Base-by-base conservation (phyloP, 148 eudicot genomes). In the Pharnaceum exiguum region DNA sequence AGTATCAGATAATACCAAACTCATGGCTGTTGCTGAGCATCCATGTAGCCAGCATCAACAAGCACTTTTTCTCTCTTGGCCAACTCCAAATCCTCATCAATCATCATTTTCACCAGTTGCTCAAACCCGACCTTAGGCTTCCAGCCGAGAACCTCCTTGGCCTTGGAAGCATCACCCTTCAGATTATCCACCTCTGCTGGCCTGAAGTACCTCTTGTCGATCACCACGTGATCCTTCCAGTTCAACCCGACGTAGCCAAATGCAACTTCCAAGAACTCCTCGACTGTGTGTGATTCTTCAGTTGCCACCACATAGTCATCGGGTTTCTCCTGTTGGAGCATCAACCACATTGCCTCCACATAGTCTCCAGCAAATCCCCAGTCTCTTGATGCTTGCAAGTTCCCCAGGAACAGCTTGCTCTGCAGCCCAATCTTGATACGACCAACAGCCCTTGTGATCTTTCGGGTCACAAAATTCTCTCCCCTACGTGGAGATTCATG, bases 291-390 rank as follows among this genome's bases (percentile, higher is more conserved):
- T 5, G 95, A 77, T 31, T 94, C 99, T 75, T 89, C 95, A 0
- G 96, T 94, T 0, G 91, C 99, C 53, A 94, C 91, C 5, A 89
- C 99, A 36, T 94, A 94, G 59, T 89, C 99, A 39, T 89, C 96
- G 2, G 96, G 89, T 63, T 89, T 83, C 17, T 94, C 99, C 70
- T 94, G 99, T 71, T 94, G 96, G 45, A 94, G 84, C 96, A 94
- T 94, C 91, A 89, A 22, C 96, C 96, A 94, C 99, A 89, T 94
- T 42, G 99, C 99, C 75, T 89, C 95, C 5, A 94, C 99, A 39
- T 94, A 94, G 69, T 94, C 99, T 30, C 96, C 96, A 0, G 99
- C 99, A 15, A 89, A 89, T 0, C 99, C 96, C 99, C 96, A 94
- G 33, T 89, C 96, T 40, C 96, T 72, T 7, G 95, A 84, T 0